These are phyloP conservation scores for Apiosordaria backusii DNA, from an alignment of 495 filamentous ascomycete genomes.

Conservation along the genomic window DNA sequence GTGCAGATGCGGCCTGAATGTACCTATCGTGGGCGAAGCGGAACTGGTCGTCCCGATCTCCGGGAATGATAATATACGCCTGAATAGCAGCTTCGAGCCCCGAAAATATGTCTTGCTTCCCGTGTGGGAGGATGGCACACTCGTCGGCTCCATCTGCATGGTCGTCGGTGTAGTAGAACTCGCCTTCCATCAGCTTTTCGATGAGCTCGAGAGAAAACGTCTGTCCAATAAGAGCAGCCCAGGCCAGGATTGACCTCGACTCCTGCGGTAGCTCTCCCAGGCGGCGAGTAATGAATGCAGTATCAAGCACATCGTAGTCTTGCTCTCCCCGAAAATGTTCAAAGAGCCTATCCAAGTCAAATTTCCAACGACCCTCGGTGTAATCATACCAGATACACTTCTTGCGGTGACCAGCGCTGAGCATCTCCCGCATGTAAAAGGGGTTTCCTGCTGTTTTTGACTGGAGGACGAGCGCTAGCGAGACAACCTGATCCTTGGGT, in stretches of 20 bases:
- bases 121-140: neutral
- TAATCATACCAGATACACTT: conserved; percentile 87
- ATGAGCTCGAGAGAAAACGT: conserved; percentile 77
- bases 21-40: conserved; percentile 84
- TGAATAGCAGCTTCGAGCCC: conserved; percentile 77
- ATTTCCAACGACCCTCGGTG: conserved; percentile 74
- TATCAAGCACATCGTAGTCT: conserved; percentile 73
- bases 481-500: conserved; percentile 55
- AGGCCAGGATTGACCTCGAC: conserved; percentile 74
- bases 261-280: conserved; percentile 70
- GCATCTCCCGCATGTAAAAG: conserved; percentile 85
- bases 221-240: conserved; percentile 75
- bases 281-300: conserved; percentile 71
- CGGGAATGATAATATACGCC: conserved; percentile 69
- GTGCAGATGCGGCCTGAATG: conserved; percentile 63
- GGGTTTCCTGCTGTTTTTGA: conserved; percentile 80
- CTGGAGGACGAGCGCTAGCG: conserved; percentile 69
- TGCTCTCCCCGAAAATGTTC: conserved; percentile 72
- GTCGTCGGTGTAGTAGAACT: conserved; percentile 55
- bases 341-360: conserved; percentile 77
- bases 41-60: conserved; percentile 70
- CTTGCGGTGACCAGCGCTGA: conserved; percentile 81
- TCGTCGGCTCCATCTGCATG: conserved; percentile 20
- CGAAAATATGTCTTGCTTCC: conserved; percentile 49
- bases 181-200: conserved; percentile 68